These are phyloP conservation scores for Ustilago lituana DNA, from an alignment of 1,284 basidiomycete genomes.

Conservation along the genomic window DNA sequence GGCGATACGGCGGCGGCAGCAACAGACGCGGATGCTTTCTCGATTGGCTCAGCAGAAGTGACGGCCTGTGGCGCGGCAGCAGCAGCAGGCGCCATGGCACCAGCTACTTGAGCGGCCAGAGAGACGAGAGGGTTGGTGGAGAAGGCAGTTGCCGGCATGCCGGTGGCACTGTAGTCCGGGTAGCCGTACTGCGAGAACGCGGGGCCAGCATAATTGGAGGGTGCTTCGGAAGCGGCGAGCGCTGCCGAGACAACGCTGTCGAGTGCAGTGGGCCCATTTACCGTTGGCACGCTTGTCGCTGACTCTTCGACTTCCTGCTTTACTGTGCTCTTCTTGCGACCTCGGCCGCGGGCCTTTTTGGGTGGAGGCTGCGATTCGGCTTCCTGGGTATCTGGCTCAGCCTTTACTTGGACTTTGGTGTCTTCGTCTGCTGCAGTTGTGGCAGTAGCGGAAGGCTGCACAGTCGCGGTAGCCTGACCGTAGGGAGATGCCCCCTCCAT, in stretches of 20 bases:
- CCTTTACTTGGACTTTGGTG: constrained; percentile 26
- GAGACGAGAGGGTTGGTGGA: constrained; percentile 39
- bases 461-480: constrained; percentile 24
- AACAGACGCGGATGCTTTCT: constrained; percentile 6
- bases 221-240: constrained; percentile 24
- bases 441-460: constrained; percentile 39
- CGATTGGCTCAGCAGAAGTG: constrained; percentile 9
- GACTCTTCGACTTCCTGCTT: constrained; percentile 15
- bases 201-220: constrained; percentile 17
- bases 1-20: constrained; percentile 14
- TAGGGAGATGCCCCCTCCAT: constrained; percentile 38
- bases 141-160: constrained; percentile 38
- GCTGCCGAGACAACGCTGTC: constrained; percentile 35
- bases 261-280: constrained; percentile 14
- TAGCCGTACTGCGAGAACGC: constrained; percentile 42
- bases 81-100: constrained; percentile 21
- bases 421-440: constrained; percentile 19
- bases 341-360: constrained; percentile 35
- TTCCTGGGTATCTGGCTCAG: constrained; percentile 26
- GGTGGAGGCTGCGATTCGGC: constrained; percentile 14
- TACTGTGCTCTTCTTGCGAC: constrained; percentile 40
- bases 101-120: constrained; percentile 40
- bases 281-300: constrained; percentile 1
- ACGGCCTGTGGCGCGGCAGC: constrained; percentile 9
- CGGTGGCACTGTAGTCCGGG: constrained; percentile 39